phyloP scores from a whole-genome alignment of 2,329 filamentous ascomycete genomes.

The Zymoseptoria brevis region DNA sequence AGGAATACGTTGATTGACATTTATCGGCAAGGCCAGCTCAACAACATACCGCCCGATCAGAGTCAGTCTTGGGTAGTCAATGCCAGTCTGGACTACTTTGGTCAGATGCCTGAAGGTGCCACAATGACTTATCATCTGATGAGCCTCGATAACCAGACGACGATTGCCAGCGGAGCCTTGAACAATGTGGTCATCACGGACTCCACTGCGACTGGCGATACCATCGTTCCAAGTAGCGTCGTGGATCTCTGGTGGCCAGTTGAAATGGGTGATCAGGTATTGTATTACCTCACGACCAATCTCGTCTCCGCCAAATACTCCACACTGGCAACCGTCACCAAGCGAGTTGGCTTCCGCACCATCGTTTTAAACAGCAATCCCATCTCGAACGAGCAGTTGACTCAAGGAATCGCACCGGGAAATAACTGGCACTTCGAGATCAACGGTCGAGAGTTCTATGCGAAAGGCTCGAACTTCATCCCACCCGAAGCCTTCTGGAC shows the following conservation, averaged over 20 bases:
- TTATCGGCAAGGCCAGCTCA: slow-evolving; percentile 51
- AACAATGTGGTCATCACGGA: slow-evolving; percentile 35
- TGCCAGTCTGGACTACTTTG: slow-evolving; percentile 52
- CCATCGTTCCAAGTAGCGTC: slow-evolving; percentile 34
- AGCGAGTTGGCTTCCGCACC: slow-evolving; percentile 53
- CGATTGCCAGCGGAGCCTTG: slow-evolving; percentile 34
- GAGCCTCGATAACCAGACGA: slow-evolving; percentile 37
- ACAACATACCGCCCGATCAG: slow-evolving; percentile 52
- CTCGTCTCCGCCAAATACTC: slow-evolving; percentile 34
- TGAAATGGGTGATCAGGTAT: slow-evolving; percentile 48
- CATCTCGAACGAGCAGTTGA: slow-evolving; percentile 47
- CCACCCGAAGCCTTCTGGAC: slow-evolving; percentile 57
- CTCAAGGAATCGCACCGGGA: slow-evolving; percentile 48
- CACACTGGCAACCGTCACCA: slow-evolving; percentile 40
- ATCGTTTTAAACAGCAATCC: slow-evolving; percentile 52
- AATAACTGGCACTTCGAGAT: slow-evolving; percentile 59
- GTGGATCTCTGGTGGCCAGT: slow-evolving; percentile 56
- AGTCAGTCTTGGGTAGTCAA: slow-evolving; percentile 52
- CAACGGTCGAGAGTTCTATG: slow-evolving; percentile 57
- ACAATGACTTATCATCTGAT: slow-evolving; percentile 42
- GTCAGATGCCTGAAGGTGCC: slow-evolving; percentile 38
- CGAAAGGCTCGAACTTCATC: slow-evolving; percentile 57
- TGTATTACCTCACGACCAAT: slow-evolving; percentile 50
- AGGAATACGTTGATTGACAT: slow-evolving; percentile 52
- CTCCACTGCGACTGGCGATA: slow-evolving; percentile 43